Base-by-base conservation (phyloP, 148 eudicot species). In the Beta vulgaris region DNA sequence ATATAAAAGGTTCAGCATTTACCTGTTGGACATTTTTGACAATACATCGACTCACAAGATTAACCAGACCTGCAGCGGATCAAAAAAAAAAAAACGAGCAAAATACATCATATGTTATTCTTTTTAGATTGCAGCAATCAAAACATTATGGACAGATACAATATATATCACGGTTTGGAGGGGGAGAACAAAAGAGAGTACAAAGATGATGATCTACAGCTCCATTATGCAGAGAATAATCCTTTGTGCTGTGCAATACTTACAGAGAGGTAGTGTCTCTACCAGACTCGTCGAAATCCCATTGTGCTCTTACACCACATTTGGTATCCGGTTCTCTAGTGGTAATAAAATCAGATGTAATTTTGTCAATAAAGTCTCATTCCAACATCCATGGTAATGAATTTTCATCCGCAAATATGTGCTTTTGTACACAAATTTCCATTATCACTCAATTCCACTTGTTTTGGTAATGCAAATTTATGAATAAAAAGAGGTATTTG, bases 1-100 rank as follows among this genome's bases (percentile, higher is more conserved):
- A 46, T 35, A 23, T 16, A 7, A 32, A 43, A 46, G 2, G 28
- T 55, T 10, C 11, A 35, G 16, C 63, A 44, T 34, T 62, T 74
- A 88, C 94, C 88, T 88, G 94, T 61, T 86, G 85, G 72, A 88
- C 83, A 82, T 79, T 84, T 80, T 90, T 90, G 28, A 88, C 42
- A 42, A 88, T 42, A 46, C 39, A 68, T 76, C 77, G 86, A 36
- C 90, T 90, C 26, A 90, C 67, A 19, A 73, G 78, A 70, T 57
- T 64, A 23, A 84, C 77, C 29, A 85, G 69, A 72, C 90, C 94
- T 90, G 90, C 85, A 72, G 61, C 49, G 44, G 54, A 74, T n/a
- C 54, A 23, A 71, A 34, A 37, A 26, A 51, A 26, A n/a, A n/a
- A 67, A 35, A 49, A 44, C 42, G 62, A 29, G 48, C 49, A n/a